These are phyloP conservation scores for Pseudotulostoma volvatum DNA, from an alignment of 495 filamentous ascomycete genomes.

Conservation along the genomic window DNA sequence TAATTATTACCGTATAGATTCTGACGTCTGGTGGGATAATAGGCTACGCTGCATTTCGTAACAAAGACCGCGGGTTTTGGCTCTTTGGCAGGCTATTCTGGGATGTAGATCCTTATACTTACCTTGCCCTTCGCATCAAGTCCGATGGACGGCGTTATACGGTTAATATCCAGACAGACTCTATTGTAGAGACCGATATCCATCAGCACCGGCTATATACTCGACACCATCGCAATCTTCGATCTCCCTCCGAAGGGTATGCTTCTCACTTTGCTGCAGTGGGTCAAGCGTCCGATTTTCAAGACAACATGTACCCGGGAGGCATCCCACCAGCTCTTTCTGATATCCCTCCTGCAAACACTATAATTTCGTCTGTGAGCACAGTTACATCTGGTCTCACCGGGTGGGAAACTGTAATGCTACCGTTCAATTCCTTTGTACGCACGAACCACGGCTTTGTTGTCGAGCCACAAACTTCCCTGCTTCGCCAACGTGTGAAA, in stretches of 20 bases:
- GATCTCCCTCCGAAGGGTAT: conserved; percentile 4
- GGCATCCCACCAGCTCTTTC: conserved; percentile 22
- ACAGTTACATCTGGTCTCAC: conserved; percentile 37
- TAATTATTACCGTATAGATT: too few species aligned
- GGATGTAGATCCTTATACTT: conserved; percentile 79
- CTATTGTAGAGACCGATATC: conserved; percentile 77
- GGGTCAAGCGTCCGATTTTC: conserved; percentile 6
- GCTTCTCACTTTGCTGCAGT: conserved; percentile 1
- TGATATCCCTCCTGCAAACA: conserved; percentile 25
- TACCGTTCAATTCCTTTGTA: conserved; percentile 84
- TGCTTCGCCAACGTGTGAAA: conserved; percentile 66
- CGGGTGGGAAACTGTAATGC: conserved; percentile 82
- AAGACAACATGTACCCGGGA: conserved; percentile 12
- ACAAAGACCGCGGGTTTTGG: conserved; percentile 34
- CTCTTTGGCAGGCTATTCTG: conserved; percentile 71
- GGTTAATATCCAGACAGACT: conserved; percentile 89
- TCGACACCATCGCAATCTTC: conserved; percentile 33
- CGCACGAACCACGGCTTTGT: conserved; percentile 83
- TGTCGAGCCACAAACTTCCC: conserved; percentile 78
- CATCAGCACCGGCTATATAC: conserved; percentile 89
- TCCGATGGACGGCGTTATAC: conserved; percentile 86
- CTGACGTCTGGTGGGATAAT: too few species aligned
- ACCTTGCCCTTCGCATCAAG: conserved; percentile 77
- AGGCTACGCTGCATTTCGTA: conserved; percentile 87
- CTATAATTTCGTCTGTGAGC: conserved; percentile 20